phyloP scores from a whole-genome alignment of 2,329 filamentous ascomycete genomes.

The Scedosporium boydii region DNA sequence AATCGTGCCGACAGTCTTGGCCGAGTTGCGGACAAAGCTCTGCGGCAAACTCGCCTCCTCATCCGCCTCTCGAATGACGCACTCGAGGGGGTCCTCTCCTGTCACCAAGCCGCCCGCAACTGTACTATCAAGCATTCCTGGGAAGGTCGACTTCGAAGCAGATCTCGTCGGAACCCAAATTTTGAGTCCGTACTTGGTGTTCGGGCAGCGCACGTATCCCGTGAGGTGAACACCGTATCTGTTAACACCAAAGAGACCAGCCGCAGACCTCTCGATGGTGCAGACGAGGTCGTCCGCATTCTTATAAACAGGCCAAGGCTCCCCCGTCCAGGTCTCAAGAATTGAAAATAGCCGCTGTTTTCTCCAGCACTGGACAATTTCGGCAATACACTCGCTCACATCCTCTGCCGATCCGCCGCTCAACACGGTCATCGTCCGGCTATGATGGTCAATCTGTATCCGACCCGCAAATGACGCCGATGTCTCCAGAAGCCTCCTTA shows the following conservation, averaged over 20 bases:
- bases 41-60: conserved; percentile 82
- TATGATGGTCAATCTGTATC: conserved; percentile 49
- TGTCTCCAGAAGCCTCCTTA: conserved; percentile 36
- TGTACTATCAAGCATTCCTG: conserved; percentile 89
- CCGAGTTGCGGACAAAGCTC: conserved; percentile 51
- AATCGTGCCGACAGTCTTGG: conserved; percentile 56
- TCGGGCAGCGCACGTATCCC: conserved; percentile 47
- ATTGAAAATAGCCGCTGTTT: conserved; percentile 63
- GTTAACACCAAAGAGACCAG: conserved; percentile 63
- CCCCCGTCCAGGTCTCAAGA: conserved; percentile 69
- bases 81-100: conserved; percentile 71
- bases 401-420: conserved; percentile 47
- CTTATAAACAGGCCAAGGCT: conserved; percentile 70
- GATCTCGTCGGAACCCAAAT: conserved; percentile 80
- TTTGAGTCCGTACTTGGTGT: conserved; percentile 46
- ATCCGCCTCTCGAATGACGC: conserved; percentile 72
- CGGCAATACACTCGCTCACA: conserved; percentile 46
- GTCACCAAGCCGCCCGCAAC: conserved; percentile 74
- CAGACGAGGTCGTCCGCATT: conserved; percentile 51
- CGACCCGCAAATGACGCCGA: conserved; percentile 43
- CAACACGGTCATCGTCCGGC: conserved; percentile 56
- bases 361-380: conserved; percentile 59
- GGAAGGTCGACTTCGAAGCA: conserved; percentile 73
- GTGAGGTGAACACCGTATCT: conserved; percentile 78
- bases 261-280: conserved; percentile 67